These are phyloP conservation scores for Saccharomyces hybrid DNA, from an alignment of 1,139 yeast genomes.

Conservation along the genomic window DNA sequence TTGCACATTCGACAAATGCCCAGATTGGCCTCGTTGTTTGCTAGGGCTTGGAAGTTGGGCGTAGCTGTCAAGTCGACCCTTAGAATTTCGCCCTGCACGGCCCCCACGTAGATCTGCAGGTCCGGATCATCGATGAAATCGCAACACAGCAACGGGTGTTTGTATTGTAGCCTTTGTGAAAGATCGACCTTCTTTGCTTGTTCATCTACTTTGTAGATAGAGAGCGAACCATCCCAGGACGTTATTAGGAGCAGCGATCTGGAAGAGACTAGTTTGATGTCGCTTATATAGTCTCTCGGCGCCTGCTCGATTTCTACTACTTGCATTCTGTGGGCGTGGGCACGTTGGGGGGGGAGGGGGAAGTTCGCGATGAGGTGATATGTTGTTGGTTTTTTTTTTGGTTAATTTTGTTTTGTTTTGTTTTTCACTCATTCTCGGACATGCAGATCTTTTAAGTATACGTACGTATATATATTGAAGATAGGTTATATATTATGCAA, in stretches of 20 bases:
- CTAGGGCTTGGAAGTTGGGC: neutral
- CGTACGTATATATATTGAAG: neutral
- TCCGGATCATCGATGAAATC: constrained; percentile 4
- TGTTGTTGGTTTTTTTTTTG: neutral
- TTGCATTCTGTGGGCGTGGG: neutral
- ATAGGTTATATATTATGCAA: neutral
- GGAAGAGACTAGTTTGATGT: constrained; percentile 12
- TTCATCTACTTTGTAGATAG: constrained; percentile 15
- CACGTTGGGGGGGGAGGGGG: neutral
- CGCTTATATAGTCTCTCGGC: constrained; percentile 26
- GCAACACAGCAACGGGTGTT: constrained; percentile 17
- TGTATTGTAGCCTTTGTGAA: constrained; percentile 12
- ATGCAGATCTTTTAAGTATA: constrained; percentile 6
- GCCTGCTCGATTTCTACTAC: constrained; percentile 9
- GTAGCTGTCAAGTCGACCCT: constrained; percentile 13
- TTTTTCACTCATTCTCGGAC: constrained; percentile 1
- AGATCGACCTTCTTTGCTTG: constrained; percentile 8
- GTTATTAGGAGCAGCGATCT: constrained; percentile 18
- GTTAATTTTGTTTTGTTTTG: neutral
- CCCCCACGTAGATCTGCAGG: constrained; percentile 20
- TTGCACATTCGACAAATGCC: constrained; percentile 19
- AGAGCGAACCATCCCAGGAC: constrained; percentile 29
- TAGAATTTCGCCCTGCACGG: constrained; percentile 27
- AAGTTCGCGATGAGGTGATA: neutral
- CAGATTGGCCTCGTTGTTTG: constrained; percentile 8